Conservation (phyloP, 1,284 basidiomycete species). For the Puccinia hordei region DNA sequence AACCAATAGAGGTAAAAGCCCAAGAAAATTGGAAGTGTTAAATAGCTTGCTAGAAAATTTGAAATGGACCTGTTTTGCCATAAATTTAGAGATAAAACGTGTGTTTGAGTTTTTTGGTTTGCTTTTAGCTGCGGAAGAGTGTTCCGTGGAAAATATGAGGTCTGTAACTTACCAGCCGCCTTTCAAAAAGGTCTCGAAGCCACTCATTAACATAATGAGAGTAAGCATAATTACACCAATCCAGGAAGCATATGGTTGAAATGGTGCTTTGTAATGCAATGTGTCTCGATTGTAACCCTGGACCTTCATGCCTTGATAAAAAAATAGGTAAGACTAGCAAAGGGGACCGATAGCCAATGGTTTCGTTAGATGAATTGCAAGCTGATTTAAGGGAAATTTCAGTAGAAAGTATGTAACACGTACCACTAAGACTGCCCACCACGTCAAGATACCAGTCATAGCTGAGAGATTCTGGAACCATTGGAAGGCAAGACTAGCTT, state of each 20-base stretch:
- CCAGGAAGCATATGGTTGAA: conserved; percentile 73
- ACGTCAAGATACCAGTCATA: conserved; percentile 52
- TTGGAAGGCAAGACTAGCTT: conserved; percentile 71
- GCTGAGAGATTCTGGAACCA: conserved; percentile 64
- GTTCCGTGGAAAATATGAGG: conserved; percentile 62
- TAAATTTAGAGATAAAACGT: conserved; percentile 20
- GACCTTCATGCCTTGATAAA: conserved; percentile 72
- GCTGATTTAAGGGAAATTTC: too few relatives aligned
- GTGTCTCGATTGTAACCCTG: conserved; percentile 71
- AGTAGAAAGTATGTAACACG: conserved; percentile 52
- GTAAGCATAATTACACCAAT: conserved; percentile 66
- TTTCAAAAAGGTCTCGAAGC: conserved; percentile 67
- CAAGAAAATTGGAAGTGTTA: conserved; percentile 76
- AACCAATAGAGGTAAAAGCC: conserved; percentile 70
- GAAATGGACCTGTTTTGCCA: conserved; percentile 41
- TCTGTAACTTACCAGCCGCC: conserved; percentile 69
- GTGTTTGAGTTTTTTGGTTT: conserved; percentile 53
- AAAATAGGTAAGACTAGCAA: conserved; percentile 74
- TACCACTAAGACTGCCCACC: conserved; percentile 63
- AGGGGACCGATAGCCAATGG: too few relatives aligned
- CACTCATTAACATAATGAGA: conserved; percentile 71
- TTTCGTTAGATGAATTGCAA: too few relatives aligned
- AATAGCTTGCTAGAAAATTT: conserved; percentile 69
- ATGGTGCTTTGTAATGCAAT: conserved; percentile 68
- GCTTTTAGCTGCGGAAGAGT: conserved; percentile 53